phyloP scores from a whole-genome alignment of 352 stramenopile genomes.

The Pythium graminicola region DNA sequence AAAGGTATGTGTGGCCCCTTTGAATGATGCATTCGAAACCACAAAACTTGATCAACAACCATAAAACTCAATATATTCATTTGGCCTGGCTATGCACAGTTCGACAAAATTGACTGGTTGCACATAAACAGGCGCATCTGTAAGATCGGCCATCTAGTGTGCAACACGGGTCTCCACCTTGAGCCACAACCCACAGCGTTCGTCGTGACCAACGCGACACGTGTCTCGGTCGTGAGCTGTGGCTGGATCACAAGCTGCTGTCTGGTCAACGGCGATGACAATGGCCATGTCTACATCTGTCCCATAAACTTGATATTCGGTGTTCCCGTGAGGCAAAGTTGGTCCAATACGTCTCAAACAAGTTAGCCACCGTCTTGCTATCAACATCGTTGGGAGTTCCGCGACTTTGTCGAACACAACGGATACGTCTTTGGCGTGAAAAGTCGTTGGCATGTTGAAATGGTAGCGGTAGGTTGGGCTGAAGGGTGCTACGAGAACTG shows the following conservation, averaged over 20 bases:
- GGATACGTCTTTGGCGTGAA: slow-evolving; percentile 3
- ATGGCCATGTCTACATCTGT: slow-evolving; percentile 1
- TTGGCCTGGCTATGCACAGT: too few relatives aligned
- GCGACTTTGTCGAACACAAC: slow-evolving; percentile 12
- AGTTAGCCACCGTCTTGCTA: neutral
- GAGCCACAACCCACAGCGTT: slow-evolving; percentile 9
- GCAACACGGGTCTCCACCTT: too few relatives aligned
- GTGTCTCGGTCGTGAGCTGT: neutral
- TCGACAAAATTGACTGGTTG: too few relatives aligned
- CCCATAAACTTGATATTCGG: too few relatives aligned
- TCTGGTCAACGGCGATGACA: neutral
- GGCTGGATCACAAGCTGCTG: slow-evolving; percentile 12
- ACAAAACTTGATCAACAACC: too few relatives aligned
- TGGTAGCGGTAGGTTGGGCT: slow-evolving; percentile 12
- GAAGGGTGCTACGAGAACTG: neutral
- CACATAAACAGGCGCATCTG: too few relatives aligned
- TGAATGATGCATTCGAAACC: too few relatives aligned
- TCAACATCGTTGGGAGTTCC: neutral
- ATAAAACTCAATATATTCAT: too few relatives aligned
- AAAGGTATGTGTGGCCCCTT: too few relatives aligned
- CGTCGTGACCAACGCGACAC: neutral
- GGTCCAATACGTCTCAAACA: slow-evolving; percentile 9
- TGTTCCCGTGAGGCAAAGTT: neutral
- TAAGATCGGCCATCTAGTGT: too few relatives aligned
- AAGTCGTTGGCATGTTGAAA: slow-evolving; percentile 3